These are phyloP conservation scores for Trichoderma polysporum DNA, from an alignment of 2,329 filamentous ascomycete genomes.

Conservation along the genomic window DNA sequence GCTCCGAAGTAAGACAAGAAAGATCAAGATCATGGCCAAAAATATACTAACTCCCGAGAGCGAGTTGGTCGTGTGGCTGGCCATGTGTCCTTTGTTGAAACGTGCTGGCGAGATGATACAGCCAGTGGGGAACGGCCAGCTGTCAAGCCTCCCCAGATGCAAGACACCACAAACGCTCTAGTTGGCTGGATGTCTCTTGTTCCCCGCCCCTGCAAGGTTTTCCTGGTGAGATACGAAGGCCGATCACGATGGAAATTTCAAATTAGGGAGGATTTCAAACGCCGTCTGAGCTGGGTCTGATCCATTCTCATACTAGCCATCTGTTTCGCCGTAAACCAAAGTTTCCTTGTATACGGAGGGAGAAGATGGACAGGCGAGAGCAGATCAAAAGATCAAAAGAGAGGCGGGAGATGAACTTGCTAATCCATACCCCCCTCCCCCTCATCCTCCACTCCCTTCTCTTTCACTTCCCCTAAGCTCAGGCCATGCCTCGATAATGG, in stretches of 20 bases:
- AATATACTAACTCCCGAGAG: conserved; percentile 22
- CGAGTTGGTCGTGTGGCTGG: conserved; percentile 33
- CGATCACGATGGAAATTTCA: conserved; percentile 10
- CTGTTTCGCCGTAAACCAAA: background rate
- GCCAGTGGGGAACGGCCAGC: conserved; percentile 34
- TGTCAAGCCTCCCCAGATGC: conserved; percentile 31
- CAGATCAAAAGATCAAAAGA: background rate
- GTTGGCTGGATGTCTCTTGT: conserved; percentile 22
- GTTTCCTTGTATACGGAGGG: background rate
- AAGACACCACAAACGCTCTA: conserved; percentile 22
- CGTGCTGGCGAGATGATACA: conserved; percentile 32
- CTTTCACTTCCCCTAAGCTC: conserved; percentile 6
- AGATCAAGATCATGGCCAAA: conserved; percentile 20
- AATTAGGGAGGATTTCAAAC: conserved; percentile 2
- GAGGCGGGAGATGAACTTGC: conserved; percentile 7
- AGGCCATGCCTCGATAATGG: conserved; percentile 19
- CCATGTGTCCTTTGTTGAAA: conserved; percentile 41
- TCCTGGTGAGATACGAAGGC: conserved; percentile 14
- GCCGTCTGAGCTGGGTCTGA: background rate
- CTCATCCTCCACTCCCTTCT: background rate
- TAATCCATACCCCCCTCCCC: conserved; percentile 18
- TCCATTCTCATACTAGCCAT: conserved; percentile 7
- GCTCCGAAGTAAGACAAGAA: conserved; percentile 25
- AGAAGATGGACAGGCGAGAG: conserved; percentile 1
- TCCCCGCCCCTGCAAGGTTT: conserved; percentile 20